These are phyloP conservation scores for Lachnellula occidentalis DNA, from an alignment of 2,329 filamentous ascomycete genomes.

Conservation along the genomic window DNA sequence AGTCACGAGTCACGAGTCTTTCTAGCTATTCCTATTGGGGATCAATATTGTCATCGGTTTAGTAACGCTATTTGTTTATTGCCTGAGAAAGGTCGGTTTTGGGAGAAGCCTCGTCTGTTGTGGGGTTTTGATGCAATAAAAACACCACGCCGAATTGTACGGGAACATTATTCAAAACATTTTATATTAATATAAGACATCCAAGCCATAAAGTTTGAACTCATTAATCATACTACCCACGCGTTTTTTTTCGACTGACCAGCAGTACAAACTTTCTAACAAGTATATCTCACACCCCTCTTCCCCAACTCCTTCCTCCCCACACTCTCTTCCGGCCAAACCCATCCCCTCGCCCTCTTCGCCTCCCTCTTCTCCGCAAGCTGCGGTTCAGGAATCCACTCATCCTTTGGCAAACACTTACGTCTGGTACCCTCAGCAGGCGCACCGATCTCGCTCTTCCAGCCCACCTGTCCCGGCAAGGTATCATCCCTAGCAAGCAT, in stretches of 20 bases:
- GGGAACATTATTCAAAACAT: neutral
- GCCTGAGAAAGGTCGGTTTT: too few relatives aligned
- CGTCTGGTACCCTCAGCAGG: slow-evolving; percentile 67
- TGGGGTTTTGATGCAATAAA: too few relatives aligned
- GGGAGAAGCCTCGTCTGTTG: too few relatives aligned
- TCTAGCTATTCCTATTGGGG: too few relatives aligned
- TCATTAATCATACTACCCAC: neutral
- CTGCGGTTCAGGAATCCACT: slow-evolving; percentile 71
- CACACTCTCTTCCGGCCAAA: slow-evolving; percentile 68
- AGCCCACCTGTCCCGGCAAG: slow-evolving; percentile 53
- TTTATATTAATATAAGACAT: neutral
- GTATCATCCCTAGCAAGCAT: slow-evolving; percentile 61
- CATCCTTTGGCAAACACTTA: slow-evolving; percentile 64
- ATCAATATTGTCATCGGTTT: too few relatives aligned
- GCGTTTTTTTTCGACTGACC: neutral
- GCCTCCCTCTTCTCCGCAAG: slow-evolving; percentile 70
- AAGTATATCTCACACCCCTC: slow-evolving; percentile 52
- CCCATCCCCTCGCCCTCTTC: slow-evolving; percentile 69
- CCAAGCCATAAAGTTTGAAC: neutral
- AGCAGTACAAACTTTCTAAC: slow-evolving; percentile 6
- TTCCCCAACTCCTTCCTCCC: slow-evolving; percentile 67
- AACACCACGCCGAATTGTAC: too few relatives aligned
- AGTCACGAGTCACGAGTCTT: too few relatives aligned
- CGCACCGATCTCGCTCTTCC: slow-evolving; percentile 67
- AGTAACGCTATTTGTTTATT: too few relatives aligned